Conservation (phyloP, 129 eudicot species). For the Helianthus annuus region HanXRQr2.0-SUNRISE NC_035445.2:134945269-134945768, state of each 20-base stretch:
- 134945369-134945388: constrained; percentile 13
- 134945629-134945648: too few species aligned
- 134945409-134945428: constrained; percentile 6
- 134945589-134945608: too few species aligned
- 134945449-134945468: not conserved
- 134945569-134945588: not conserved
- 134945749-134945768: too few species aligned
- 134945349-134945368: constrained; percentile 24
- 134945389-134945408: not conserved
- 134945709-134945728: too few species aligned
- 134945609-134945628: too few species aligned
- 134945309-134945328: not conserved
- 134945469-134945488: not conserved
- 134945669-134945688: too few species aligned
- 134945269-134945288: too few species aligned
- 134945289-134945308: too few species aligned
- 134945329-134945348: constrained; percentile 5
- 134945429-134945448: not conserved
- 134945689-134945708: too few species aligned
- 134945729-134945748: too few species aligned
- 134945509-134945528: not conserved
- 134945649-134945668: too few species aligned
- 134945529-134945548: constrained; percentile 8
- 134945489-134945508: not conserved
- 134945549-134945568: not conserved